These are phyloP conservation scores for Aspergillus sclerotioniger DNA, from an alignment of 495 filamentous ascomycete species.

Conservation along the genomic window DNA sequence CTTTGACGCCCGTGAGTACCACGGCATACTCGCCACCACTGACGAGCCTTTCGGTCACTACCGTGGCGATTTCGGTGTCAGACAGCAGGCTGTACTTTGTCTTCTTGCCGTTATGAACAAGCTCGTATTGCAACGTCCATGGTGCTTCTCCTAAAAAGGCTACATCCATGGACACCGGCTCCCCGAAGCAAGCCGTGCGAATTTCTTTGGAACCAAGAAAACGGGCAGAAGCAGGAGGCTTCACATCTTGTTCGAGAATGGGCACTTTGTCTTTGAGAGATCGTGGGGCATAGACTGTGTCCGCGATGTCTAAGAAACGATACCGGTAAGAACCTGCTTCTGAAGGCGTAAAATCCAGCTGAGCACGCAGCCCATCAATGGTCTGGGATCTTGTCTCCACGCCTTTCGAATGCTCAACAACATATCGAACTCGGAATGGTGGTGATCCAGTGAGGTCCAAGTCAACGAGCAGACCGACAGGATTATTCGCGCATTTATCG, in stretches of 20 bases:
- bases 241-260: slow-evolving; percentile 80
- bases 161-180: slow-evolving; percentile 70
- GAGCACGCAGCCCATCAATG: slow-evolving; percentile 67
- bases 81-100: slow-evolving; percentile 65
- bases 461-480: slow-evolving; percentile 83
- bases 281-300: slow-evolving; percentile 66
- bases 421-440: slow-evolving; percentile 76
- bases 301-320: slow-evolving; percentile 74
- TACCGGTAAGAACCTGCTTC: slow-evolving; percentile 85
- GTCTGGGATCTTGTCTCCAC: slow-evolving; percentile 46
- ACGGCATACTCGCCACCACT: slow-evolving; percentile 87
- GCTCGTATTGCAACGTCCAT: slow-evolving; percentile 88
- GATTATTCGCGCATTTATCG: slow-evolving; percentile 91
- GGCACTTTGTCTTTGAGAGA: slow-evolving; percentile 53
- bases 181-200: slow-evolving; percentile 74
- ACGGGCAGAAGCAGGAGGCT: slow-evolving; percentile 79
- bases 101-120: slow-evolving; percentile 86
- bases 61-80: slow-evolving; percentile 55
- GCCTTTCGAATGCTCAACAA: slow-evolving; percentile 59
- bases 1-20: slow-evolving; percentile 77
- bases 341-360: slow-evolving; percentile 78
- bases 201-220: slow-evolving; percentile 56
- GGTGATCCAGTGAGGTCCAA: slow-evolving; percentile 87
- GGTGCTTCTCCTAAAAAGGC: slow-evolving; percentile 76
- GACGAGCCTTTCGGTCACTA: slow-evolving; percentile 68